phyloP scores from a whole-genome alignment of 345 rosid species.

The Abelmoschus esculentus region DNA sequence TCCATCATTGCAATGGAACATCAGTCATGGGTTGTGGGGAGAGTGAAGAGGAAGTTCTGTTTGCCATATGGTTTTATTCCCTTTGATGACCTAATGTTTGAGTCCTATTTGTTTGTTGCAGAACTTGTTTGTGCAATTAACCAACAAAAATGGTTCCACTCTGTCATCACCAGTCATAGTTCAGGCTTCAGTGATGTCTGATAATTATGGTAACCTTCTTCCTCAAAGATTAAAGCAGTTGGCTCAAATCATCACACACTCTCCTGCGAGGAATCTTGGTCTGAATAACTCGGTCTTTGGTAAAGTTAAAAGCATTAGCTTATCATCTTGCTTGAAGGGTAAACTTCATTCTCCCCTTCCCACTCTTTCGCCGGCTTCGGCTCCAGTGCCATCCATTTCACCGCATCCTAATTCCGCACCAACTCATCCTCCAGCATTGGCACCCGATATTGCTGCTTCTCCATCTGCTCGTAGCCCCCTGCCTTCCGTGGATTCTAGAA shows the following conservation, averaged over 20 bases:
- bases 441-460: conserved; percentile 16
- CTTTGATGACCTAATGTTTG: no score
- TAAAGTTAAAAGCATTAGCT: conserved; percentile 46
- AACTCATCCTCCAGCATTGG: conserved; percentile 25
- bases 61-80: background rate
- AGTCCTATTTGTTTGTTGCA: background rate
- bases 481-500: conserved; percentile 13
- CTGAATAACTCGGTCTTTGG: conserved; percentile 70
- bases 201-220: conserved; percentile 32
- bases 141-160: conserved; percentile 62
- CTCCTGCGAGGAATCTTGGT: conserved; percentile 57
- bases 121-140: conserved; percentile 31
- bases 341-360: conserved; percentile 32
- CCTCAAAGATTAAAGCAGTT: conserved; percentile 61
- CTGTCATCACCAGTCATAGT: conserved; percentile 37
- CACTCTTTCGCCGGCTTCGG: conserved; percentile 38
- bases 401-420: conserved; percentile 20
- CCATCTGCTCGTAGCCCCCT: conserved; percentile 1
- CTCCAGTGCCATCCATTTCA: conserved; percentile 33
- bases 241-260: conserved; percentile 44
- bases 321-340: conserved; percentile 42
- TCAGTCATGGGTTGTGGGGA: background rate
- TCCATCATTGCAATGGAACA: background rate
- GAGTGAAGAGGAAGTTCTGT: no score
- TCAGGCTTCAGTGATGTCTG: conserved; percentile 43